These are phyloP conservation scores for Rutstroemia sp. DNA, from an alignment of 2,329 filamentous ascomycete species.

Conservation along the genomic window DNA sequence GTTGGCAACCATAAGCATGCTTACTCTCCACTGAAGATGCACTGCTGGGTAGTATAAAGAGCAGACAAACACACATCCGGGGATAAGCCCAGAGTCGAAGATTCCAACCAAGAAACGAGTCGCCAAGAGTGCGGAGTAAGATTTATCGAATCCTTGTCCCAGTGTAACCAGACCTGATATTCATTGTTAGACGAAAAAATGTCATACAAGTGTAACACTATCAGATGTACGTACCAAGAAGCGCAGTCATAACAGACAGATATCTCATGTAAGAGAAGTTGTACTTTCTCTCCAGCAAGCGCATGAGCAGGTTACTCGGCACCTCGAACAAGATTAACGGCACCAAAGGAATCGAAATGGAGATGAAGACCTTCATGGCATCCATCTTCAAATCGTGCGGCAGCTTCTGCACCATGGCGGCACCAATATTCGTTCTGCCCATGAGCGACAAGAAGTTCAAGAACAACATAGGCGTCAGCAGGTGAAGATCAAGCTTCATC, in stretches of 20 bases:
- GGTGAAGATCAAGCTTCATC: conserved; percentile 10
- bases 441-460: conserved; percentile 22
- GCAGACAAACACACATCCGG: conserved; percentile 38
- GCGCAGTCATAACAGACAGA: conserved; percentile 14
- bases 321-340: conserved; percentile 32
- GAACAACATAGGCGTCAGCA: conserved; percentile 25
- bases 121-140: conserved; percentile 65
- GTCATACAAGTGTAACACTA: neutral
- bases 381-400: conserved; percentile 22
- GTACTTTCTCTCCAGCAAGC: conserved; percentile 17
- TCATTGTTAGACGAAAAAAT: neutral
- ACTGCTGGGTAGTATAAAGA: conserved; percentile 42
- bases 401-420: conserved; percentile 15
- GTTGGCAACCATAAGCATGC: conserved; percentile 38
- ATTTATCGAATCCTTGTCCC: conserved; percentile 33
- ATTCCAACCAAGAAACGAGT: conserved; percentile 45
- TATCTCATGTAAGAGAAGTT: conserved; percentile 19
- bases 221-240: neutral
- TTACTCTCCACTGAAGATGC: conserved; percentile 41
- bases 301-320: conserved; percentile 30
- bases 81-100: conserved; percentile 41
- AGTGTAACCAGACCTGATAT: conserved; percentile 22
- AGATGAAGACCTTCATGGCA: conserved; percentile 21
- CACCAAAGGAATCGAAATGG: conserved; percentile 35
- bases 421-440: conserved; percentile 11